phyloP scores from a whole-genome alignment of 2,329 filamentous ascomycete species.

The Endoconidiophora laricicola region DNA sequence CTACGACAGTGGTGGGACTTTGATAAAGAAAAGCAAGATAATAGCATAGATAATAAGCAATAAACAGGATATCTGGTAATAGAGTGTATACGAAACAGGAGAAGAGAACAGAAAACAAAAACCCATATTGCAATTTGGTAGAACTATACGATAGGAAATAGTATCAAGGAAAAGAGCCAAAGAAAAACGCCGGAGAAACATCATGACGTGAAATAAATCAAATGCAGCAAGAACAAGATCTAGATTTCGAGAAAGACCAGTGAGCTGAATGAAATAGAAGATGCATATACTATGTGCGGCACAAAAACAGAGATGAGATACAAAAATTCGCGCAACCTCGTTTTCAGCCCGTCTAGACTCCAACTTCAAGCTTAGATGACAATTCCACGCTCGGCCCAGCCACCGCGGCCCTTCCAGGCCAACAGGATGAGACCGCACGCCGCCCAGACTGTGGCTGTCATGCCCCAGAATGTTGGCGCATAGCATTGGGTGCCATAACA shows the following conservation, averaged over 20 bases:
- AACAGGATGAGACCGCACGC: slow-evolving; percentile 55
- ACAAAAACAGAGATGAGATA: no score
- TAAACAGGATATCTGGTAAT: no score
- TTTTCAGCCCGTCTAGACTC: background rate
- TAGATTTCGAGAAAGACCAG: no score
- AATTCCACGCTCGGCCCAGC: slow-evolving; percentile 64
- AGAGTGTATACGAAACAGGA: background rate
- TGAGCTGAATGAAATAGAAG: no score
- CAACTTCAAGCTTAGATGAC: slow-evolving; percentile 29
- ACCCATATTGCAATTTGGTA: background rate
- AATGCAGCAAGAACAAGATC: no score
- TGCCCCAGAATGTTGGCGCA: slow-evolving; percentile 67
- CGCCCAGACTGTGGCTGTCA: slow-evolving; percentile 63
- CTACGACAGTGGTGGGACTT: slow-evolving; percentile 29
- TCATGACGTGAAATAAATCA: no score
- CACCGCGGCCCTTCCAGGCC: slow-evolving; percentile 65
- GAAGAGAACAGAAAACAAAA: background rate
- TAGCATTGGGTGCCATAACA: slow-evolving; percentile 79
- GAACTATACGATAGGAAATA: background rate
- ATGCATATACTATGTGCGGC: no score
- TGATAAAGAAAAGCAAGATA: background rate
- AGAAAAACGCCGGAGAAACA: background rate
- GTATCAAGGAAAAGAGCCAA: background rate
- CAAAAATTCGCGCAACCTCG: no score
- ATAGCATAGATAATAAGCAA: no score